Percentiles rank a stretch among this genome's conserved stretches.
phyloP scores from a whole-genome alignment of 306 rosid species.

The Vigna trinervia region DNA sequence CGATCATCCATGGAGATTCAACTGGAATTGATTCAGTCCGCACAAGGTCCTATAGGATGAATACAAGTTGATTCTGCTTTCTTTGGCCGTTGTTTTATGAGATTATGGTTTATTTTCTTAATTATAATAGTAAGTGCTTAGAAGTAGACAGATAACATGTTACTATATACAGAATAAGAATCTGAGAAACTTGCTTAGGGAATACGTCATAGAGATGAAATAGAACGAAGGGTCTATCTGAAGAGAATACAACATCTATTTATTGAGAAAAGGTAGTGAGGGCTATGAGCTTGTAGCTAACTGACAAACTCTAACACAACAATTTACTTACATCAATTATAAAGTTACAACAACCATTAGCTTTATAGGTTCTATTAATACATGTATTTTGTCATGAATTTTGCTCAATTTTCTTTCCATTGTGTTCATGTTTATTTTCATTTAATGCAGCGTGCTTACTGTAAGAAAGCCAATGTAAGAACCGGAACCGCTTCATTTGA shows the following conservation, averaged over 20 bases:
- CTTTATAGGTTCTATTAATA: neutral
- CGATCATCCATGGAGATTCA: constrained; percentile 88
- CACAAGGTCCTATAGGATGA: constrained; percentile 46
- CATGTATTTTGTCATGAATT: neutral
- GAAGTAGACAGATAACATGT: constrained; percentile 21
- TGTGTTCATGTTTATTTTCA: constrained; percentile 6
- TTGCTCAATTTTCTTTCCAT: neutral
- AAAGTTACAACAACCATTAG: neutral
- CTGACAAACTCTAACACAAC: constrained; percentile 10
- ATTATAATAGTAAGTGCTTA: constrained; percentile 3
- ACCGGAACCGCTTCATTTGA: constrained; percentile 21
- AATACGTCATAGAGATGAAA: neutral
- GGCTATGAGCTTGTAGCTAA: neutral
- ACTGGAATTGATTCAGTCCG: constrained; percentile 64
- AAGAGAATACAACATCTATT: neutral
- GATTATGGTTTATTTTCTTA: constrained; percentile 1
- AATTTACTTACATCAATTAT: neutral
- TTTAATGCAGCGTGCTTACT: constrained; percentile 6
- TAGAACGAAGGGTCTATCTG: neutral
- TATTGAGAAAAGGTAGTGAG: neutral
- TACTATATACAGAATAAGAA: neutral
- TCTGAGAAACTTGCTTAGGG: constrained; percentile 3
- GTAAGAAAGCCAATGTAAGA: constrained; percentile 28
- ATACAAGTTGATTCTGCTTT: constrained; percentile 22
- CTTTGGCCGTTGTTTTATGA: neutral